Conservation (phyloP, 2,329 filamentous ascomycete genomes). For the Sarocladium strictum region DNA sequence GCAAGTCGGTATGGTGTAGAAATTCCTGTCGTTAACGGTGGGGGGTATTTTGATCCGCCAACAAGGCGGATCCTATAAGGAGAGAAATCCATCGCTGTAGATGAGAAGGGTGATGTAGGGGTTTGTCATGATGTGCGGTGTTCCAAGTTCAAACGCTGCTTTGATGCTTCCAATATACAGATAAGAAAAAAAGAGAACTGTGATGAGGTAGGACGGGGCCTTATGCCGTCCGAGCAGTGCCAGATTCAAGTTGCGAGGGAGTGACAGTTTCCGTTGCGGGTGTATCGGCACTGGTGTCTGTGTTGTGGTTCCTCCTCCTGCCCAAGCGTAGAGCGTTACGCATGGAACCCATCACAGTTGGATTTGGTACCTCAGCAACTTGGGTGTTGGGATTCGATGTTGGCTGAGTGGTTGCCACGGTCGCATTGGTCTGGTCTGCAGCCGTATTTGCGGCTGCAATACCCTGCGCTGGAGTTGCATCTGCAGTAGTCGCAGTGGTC, state of each 20-base stretch:
- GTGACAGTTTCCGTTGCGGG: slow-evolving; percentile 24
- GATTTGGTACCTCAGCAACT: slow-evolving; percentile 13
- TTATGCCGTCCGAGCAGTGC: slow-evolving; percentile 13
- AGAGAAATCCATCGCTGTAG: slow-evolving; percentile 9
- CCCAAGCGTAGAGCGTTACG: slow-evolving; percentile 27
- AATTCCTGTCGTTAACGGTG: not conserved
- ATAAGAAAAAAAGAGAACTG: not conserved
- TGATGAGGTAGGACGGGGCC: not conserved
- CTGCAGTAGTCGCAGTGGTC: not conserved
- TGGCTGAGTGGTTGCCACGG: not conserved
- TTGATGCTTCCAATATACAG: slow-evolving; percentile 4
- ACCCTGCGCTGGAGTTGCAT: not conserved
- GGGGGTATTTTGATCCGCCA: not conserved
- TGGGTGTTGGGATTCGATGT: slow-evolving; percentile 8
- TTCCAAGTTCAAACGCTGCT: not conserved
- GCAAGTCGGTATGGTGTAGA: not conserved
- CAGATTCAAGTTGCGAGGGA: slow-evolving; percentile 42
- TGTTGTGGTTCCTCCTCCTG: slow-evolving; percentile 2
- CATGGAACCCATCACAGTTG: slow-evolving; percentile 24
- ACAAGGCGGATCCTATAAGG: not conserved
- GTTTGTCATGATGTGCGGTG: not conserved
- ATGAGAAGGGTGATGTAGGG: not conserved
- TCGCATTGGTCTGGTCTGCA: not conserved
- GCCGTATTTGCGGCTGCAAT: not conserved
- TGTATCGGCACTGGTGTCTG: slow-evolving; percentile 4